Conservation (phyloP, 2,329 filamentous ascomycete genomes). For the Cladophialophora carrionii region DNA sequence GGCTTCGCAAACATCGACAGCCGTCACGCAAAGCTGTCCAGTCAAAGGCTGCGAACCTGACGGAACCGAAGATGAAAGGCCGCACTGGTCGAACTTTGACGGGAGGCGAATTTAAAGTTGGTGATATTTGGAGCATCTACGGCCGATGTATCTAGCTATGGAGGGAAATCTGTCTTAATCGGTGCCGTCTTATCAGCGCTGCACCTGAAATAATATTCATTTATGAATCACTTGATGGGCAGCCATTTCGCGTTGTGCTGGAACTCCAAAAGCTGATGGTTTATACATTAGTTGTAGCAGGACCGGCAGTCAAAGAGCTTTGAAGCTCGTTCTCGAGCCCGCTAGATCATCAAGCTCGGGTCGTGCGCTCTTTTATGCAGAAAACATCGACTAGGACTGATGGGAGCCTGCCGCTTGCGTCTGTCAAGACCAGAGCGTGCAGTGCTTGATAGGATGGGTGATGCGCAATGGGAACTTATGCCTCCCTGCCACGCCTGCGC, state of each 20-base stretch:
- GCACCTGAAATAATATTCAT: neutral
- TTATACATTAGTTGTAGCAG: neutral
- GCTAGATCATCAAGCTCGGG: neutral
- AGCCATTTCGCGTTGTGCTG: neutral
- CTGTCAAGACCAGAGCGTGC: neutral
- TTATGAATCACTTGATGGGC: neutral
- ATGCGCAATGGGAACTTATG: too few species aligned
- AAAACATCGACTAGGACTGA: neutral
- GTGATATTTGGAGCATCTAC: neutral
- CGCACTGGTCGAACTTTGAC: neutral
- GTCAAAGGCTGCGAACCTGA: neutral
- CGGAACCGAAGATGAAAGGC: too few species aligned
- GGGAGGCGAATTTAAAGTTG: neutral
- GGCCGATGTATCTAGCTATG: constrained; percentile 6
- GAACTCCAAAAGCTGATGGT: neutral
- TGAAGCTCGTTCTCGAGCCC: neutral
- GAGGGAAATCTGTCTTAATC: neutral
- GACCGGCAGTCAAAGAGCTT: neutral
- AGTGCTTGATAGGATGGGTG: neutral
- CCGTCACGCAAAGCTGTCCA: neutral
- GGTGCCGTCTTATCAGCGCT: neutral
- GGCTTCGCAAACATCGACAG: neutral
- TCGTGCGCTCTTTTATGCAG: neutral
- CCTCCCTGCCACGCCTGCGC: neutral
- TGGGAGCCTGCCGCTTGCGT: too few species aligned